Conservation (phyloP, 2,329 filamentous ascomycete species). For the Epichloe baconii region DNA sequence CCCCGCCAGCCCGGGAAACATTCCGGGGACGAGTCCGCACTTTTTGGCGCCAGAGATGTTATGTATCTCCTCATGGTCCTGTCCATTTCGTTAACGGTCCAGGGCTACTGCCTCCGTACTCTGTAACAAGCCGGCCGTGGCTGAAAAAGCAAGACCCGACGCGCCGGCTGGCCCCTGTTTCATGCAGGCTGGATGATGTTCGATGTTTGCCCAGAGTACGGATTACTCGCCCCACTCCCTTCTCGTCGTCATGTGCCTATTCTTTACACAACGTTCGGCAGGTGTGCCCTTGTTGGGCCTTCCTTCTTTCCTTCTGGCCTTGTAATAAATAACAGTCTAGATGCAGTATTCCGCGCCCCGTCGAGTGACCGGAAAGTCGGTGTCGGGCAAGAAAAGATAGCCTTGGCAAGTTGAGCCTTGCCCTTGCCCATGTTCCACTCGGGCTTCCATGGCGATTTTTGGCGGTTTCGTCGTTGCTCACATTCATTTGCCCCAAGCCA, state of each 20-base stretch:
- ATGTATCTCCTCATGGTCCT: background rate
- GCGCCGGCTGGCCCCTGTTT: slow-evolving; percentile 6
- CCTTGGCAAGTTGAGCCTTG: no score
- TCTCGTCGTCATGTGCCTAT: background rate
- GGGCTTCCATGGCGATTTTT: background rate
- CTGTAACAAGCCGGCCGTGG: background rate
- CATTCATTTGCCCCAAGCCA: background rate
- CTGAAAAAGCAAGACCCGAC: slow-evolving; percentile 4
- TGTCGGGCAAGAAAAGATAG: background rate
- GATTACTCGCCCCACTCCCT: background rate
- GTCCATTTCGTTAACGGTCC: background rate
- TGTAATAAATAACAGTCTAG: no score
- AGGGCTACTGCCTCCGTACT: no score
- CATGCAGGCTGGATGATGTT: background rate
- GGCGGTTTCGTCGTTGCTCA: background rate
- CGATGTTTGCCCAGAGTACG: no score
- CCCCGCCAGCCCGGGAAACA: no score
- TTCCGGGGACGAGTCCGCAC: no score
- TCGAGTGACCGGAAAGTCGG: background rate
- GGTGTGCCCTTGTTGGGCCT: background rate
- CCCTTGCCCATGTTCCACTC: background rate
- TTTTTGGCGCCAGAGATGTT: no score
- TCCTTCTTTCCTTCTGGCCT: background rate
- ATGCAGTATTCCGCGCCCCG: background rate
- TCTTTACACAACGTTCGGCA: background rate